Base-by-base conservation (phyloP, 1,139 yeast genomes). In the Geotrichum restrictum region DNA sequence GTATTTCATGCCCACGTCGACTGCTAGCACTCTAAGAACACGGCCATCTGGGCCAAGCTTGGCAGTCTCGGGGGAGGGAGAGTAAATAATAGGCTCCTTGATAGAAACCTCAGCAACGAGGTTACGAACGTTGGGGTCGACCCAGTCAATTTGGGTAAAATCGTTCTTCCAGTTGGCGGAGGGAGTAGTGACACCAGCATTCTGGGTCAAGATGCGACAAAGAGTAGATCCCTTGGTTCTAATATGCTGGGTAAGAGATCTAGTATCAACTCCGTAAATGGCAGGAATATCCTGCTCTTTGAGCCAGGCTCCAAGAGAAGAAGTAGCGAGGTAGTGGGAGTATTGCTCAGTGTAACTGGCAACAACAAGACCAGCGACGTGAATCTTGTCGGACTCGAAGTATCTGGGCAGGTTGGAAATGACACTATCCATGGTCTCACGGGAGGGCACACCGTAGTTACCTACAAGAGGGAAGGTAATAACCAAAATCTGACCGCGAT, bases 361-460 rank as follows among this genome's bases (percentile, higher is more conserved):
- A 60, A 94, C 96, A 53, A 94, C 93, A 67, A 94, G 79, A 74
- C 98, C 99, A 57, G 98, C 96, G 71, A 93, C 83, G 69, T 94
- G 98, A 67, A 94, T 93, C 66, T 80, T 81, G 70, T 76, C 81
- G 56, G 96, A 87, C 75, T 94, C 99, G 67, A 94, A 93, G 74
- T 91, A 87, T 69, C 83, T 85, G 66, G 98, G 98, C 60, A 94
- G 72, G 52, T 80, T 78, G 48, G 86, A 82, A 55, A 85, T 81
- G 58, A 82, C 74, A 54, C 85, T 94, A 67, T 91, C 97, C 72
- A 74, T 74, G 64, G 81, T 75, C 52, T 80, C 74, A 62, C 95
- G 83, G 70, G 89, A 95, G 58, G 98, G 98, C 53, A 93, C 98
- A 81, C 99, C 99, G 71, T 94, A 94, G 77, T 94, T 94, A 70